Base-by-base conservation (phyloP, 1,284 basidiomycete genomes). In the Neolentinus lepideus region DNA sequence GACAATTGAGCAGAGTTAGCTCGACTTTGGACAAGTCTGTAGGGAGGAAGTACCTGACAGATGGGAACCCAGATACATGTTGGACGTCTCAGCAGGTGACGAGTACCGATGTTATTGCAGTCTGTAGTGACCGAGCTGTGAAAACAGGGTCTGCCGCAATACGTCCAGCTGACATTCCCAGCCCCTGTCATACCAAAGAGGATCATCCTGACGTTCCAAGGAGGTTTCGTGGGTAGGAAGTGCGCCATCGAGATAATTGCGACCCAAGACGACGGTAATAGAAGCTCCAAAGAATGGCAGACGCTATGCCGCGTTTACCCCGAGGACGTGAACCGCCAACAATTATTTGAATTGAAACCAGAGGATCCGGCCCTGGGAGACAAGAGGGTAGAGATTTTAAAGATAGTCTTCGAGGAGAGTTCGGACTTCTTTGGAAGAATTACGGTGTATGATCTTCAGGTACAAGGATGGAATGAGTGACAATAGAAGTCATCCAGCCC, bases 381-480 rank as follows among this genome's bases (percentile, higher is more conserved):
- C 48, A 56, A 59, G 11, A 76, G 75, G 24, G 66, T 83, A 10
- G 66, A 63, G 51, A 69, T 72, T 24, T 56, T 92, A 60, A 85
- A 78, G 66, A 66, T 92, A n/a, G 70, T 85, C 1, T 90, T 90
- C 61, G 83, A 88, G 61, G 78, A 81, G 65, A 88, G 87, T 64
- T 89, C 88, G 14, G 87, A 90, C 68, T 85, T 90, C 62, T 90
- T 90, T 64, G 87, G 87, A 51, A 76, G 87, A 64, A 78, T 90
- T 52, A 88, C 81, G 9, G 66, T 90, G 54, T 90, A 89, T 63
- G 83, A 88, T 64, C 62, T 90, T 33, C 74, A 73, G 59, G 54
- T 89, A 24, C 72, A 80, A 54, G 82, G 82, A 12, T 26, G 61
- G 47, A 29, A 54, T 12, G 29, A 6, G 6, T 31, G 29, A 31